phyloP scores from a whole-genome alignment of 169 alveolate species.

The Plasmodium blacklocki region DNA sequence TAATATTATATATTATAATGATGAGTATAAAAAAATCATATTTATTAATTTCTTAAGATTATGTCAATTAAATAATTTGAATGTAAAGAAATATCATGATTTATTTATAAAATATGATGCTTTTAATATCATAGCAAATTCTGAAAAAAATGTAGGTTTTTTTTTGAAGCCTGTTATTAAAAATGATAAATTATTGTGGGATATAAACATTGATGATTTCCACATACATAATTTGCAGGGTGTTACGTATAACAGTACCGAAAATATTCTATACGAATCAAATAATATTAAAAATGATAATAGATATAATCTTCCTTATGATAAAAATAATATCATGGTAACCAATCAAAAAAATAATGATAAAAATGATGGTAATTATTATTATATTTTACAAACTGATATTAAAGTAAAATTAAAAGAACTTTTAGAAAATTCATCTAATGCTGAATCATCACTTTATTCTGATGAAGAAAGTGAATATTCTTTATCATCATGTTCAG shows the following conservation, averaged over 20 bases:
- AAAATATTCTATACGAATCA: no score
- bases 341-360: neutral
- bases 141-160: conserved; percentile 44
- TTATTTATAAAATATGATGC: conserved; percentile 66
- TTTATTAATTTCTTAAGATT: conserved; percentile 73
- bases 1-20: conserved; percentile 51
- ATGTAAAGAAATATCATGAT: conserved; percentile 70
- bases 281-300: neutral
- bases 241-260: no score
- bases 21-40: conserved; percentile 66
- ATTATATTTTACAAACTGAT: conserved; percentile 1
- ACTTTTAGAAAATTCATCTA: conserved; percentile 54
- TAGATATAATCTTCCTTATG: neutral
- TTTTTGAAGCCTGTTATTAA: conserved; percentile 69
- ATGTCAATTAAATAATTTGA: conserved; percentile 70
- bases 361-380: neutral
- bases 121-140: conserved; percentile 18
- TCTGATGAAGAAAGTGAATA: conserved; percentile 15
- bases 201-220: conserved; percentile 38
- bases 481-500: conserved; percentile 8
- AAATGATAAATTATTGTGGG: conserved; percentile 76
- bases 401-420: conserved; percentile 38
- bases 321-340: neutral
- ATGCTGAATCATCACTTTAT: conserved; percentile 5
- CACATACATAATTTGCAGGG: neutral